Evolutionary conservation across 148 eudicot genomes (phyloP), one percentile per base, ranked within the genome.

Genomic region (Camellia sinensis): DNA sequence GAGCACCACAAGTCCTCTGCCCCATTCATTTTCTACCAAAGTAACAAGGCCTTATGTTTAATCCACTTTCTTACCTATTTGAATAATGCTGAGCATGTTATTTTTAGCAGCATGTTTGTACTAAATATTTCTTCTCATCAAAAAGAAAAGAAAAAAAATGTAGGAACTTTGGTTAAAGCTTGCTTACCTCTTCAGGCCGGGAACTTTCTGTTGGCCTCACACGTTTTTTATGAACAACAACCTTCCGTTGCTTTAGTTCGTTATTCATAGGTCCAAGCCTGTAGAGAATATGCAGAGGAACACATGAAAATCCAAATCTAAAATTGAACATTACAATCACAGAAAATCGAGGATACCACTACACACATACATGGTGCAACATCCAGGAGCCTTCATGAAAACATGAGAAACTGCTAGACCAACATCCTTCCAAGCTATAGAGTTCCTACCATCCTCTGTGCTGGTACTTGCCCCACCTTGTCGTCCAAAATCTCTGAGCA

Each of bases 261-360:
- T 85, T 82, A 85, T 80, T 84, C 97, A 91, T 91, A 5, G 97
- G 97, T 9, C 97, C 97, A 86, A 93, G 78, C 95, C 97, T 93
- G 88, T 40, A 68, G n/a, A 6, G 75, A 80, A 69, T 19, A 72
- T 41, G 59, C 15, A 72, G 52, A n/a, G 54, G 7, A 52, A 78
- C 67, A 56, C 11, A 61, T 19, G 22, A 63, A 40, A 15, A 68
- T n/a, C 18, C 18, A 5, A 2, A 68, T 9, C 48, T 57, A 43
- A 44, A 37, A 60, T 22, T 73, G 43, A 68, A 45, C 15, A 73
- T 7, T 40, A 45, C 37, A 59, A 52, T 11, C 3, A 73, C 14
- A 40, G 37, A 29, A 54, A 61, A 21, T 10, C 46, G 41, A 64
- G 43, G 11, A 61, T 74, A 43, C 15, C 18, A 62, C 59, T 14